Percentiles rank a stretch among this genome's conserved stretches.
Conservation (phyloP, 257 asterid genomes). For the Scutellaria galericulata region DNA sequence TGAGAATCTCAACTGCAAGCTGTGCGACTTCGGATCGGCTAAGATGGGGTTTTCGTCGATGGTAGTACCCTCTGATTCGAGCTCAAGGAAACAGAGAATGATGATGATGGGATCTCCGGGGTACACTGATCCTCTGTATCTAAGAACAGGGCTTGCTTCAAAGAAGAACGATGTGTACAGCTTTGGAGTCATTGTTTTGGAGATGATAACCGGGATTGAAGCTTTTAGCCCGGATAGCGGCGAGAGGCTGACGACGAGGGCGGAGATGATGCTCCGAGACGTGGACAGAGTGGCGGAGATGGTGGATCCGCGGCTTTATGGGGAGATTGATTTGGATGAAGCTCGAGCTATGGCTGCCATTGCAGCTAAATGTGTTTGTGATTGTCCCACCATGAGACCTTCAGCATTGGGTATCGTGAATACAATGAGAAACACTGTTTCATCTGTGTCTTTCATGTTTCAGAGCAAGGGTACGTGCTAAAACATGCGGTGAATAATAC, state of each 20-base stretch:
- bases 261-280: slow-evolving; percentile 47
- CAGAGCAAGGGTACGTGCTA: background rate
- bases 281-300: slow-evolving; percentile 48
- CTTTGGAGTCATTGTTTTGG: slow-evolving; percentile 64
- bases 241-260: slow-evolving; percentile 51
- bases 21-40: slow-evolving; percentile 81
- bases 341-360: slow-evolving; percentile 55
- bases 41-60: slow-evolving; percentile 68
- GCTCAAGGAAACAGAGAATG: slow-evolving; percentile 31
- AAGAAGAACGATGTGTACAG: slow-evolving; percentile 71
- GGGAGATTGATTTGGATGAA: slow-evolving; percentile 52
- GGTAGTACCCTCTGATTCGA: slow-evolving; percentile 35
- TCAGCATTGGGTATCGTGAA: slow-evolving; percentile 52
- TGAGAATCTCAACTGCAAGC: slow-evolving; percentile 57
- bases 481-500: too few species aligned
- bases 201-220: slow-evolving; percentile 69
- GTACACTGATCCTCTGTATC: slow-evolving; percentile 72
- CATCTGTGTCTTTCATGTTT: slow-evolving; percentile 29
- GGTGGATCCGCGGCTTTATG: slow-evolving; percentile 57
- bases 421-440: slow-evolving; percentile 39
- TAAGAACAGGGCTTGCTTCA: slow-evolving; percentile 68
- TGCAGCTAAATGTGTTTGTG: slow-evolving; percentile 55
- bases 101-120: slow-evolving; percentile 76
- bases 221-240: slow-evolving; percentile 50
- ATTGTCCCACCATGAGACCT: slow-evolving; percentile 60